A percentile compares a stretch with the other conserved stretches of the same genome.
phyloP scores from a whole-genome alignment of 2,329 filamentous ascomycete genomes.

The Trichoderma harzianum region DNA sequence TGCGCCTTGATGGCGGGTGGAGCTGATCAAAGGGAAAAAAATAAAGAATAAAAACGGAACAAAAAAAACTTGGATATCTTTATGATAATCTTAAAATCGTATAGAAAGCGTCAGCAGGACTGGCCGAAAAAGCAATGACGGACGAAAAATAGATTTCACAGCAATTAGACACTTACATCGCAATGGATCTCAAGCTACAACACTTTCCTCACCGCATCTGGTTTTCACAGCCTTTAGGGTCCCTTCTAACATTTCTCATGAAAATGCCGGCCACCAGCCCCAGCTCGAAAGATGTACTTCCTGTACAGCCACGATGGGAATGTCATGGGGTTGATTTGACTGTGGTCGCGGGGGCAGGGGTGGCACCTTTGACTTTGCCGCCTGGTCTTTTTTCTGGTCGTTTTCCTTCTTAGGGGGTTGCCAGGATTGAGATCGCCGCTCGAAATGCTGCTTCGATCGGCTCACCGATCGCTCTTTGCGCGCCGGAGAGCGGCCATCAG shows the following conservation, averaged over 20 bases:
- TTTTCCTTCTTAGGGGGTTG: constrained; percentile 4
- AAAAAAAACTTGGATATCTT: not conserved
- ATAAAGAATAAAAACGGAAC: not conserved
- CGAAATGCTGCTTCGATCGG: constrained; percentile 18
- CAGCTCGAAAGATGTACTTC: constrained; percentile 21
- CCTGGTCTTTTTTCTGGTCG: constrained; percentile 12
- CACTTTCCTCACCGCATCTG: not conserved
- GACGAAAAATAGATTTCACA: constrained; percentile 7
- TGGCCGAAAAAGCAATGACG: not conserved
- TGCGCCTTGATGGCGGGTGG: not conserved
- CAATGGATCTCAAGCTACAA: not conserved
- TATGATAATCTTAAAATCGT: not conserved
- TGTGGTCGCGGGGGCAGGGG: constrained; percentile 26
- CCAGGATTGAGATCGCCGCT: constrained; percentile 4
- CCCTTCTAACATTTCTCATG: not conserved
- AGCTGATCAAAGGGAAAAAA: not conserved
- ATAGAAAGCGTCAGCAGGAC: constrained; percentile 8
- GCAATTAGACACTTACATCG: constrained; percentile 7
- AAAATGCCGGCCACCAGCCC: constrained; percentile 17
- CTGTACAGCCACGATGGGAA: constrained; percentile 31
- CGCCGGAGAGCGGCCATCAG: constrained; percentile 26
- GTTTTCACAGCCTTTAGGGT: not conserved
- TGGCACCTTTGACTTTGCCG: constrained; percentile 20
- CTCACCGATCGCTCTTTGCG: constrained; percentile 22
- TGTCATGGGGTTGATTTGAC: constrained; percentile 24